Conservation (phyloP, 176 grass and related monocot genomes). For the maize (Zea mays) region Zm-B73-REFERENCE-NAM-5.0 NC_050102.1:24633001-24633500, state of each 20-base stretch:
- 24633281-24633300: neutral
- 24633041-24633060: neutral
- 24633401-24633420: conserved; percentile 63
- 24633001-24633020: neutral
- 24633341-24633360: conserved; percentile 64
- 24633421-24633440: conserved; percentile 61
- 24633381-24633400: conserved; percentile 79
- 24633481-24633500: too few species aligned
- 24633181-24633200: neutral
- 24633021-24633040: neutral
- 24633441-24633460: neutral
- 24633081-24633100: neutral
- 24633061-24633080: neutral
- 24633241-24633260: conserved; percentile 2
- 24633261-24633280: neutral
- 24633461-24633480: neutral
- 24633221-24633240: neutral
- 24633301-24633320: conserved; percentile 34
- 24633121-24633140: neutral
- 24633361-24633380: conserved; percentile 76
- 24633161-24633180: neutral
- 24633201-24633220: neutral
- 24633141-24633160: neutral
- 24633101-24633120: neutral
- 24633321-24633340: conserved; percentile 57